A percentile compares a stretch with the other conserved stretches of the same genome.
phyloP scores from a whole-genome alignment of 2,329 filamentous ascomycete genomes.

The Colletotrichum sublineola region DNA sequence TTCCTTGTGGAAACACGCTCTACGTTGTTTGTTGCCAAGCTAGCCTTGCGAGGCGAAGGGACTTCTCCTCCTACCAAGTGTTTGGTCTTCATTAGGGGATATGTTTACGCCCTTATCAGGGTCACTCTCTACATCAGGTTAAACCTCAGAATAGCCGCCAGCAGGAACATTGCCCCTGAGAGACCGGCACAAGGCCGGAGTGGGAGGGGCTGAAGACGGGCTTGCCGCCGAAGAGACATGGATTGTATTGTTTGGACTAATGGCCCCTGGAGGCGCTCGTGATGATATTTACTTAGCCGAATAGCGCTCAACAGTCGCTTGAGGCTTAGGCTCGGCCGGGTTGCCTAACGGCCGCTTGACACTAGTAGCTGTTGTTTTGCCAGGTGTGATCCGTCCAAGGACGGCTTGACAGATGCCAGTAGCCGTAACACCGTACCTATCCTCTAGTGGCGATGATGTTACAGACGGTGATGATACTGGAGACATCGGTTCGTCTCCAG shows the following conservation, averaged over 20 bases:
- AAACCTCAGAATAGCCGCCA: neutral
- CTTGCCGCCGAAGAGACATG: neutral
- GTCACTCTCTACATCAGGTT: neutral
- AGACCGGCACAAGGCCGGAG: neutral
- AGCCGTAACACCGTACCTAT: neutral
- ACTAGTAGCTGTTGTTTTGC: neutral
- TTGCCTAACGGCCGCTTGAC: neutral
- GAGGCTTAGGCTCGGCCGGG: neutral
- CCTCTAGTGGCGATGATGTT: neutral
- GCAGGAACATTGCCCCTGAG: neutral
- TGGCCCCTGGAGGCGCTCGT: neutral
- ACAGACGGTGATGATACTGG: neutral
- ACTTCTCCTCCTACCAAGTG: neutral
- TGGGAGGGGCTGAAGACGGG: neutral
- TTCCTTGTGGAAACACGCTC: neutral
- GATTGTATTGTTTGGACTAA: neutral
- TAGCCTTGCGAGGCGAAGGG: neutral
- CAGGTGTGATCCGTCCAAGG: neutral
- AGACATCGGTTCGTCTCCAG: neutral
- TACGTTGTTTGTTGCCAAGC: neutral
- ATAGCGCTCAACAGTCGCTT: conserved; percentile 2
- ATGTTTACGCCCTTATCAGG: neutral
- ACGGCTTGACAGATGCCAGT: neutral
- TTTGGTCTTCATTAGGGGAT: neutral
- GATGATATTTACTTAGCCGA: neutral